Evolutionary conservation across 495 filamentous ascomycete genomes (phyloP), one percentile per base, ranked within the genome.

Genomic region (Aspergillus steynii): DNA sequence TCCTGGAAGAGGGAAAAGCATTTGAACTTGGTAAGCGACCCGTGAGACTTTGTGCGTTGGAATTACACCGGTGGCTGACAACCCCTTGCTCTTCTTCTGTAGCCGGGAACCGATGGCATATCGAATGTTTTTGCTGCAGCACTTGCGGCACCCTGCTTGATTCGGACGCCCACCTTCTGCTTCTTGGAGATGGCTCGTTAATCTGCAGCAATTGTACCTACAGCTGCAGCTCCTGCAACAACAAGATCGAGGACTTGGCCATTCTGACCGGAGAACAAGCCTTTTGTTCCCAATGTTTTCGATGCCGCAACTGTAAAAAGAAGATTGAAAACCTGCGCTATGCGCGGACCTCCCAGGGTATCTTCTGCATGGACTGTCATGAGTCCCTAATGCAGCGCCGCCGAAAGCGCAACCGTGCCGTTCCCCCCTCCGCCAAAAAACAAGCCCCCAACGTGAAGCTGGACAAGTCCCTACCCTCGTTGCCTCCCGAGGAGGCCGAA

Each of bases 201-300:
- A 98, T 99, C 63, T 99, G 96, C 81, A 97, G 96, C 77, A 96
- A 96, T 71, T 99, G 96, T 80, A 99, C 96, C 47, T 99, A 99
- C 76, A 97, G 93, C 80, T 99, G 96, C 79, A 97, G 90, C 73
- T 93, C 93, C 49, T 99, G 96, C 73, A 86, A 87, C 32, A 93
- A 96, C 72, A 99, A 99, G 81, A 99, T 99, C 60, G 96, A 99
- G 71, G 96, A 99, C 72, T 80, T 98, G 64, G 96, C 96, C 46
- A 99, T 99, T 71, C 82, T 99, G 49, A 99, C 96, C 0, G 96
- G 96, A 55, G 96, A 99, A 69, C 93, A 99, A 72, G 96, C 96
- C n/a, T 99, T 96, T 68, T 99, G 96, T 74, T 92, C 93, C 27
- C 93, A 89, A 34, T 99, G 96, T 77, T 99, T 99, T 76, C 86